A percentile compares a stretch with the other conserved stretches of the same genome.
phyloP scores from a whole-genome alignment of 139 green algal genomes.

The Picochlorum sp. region DNA sequence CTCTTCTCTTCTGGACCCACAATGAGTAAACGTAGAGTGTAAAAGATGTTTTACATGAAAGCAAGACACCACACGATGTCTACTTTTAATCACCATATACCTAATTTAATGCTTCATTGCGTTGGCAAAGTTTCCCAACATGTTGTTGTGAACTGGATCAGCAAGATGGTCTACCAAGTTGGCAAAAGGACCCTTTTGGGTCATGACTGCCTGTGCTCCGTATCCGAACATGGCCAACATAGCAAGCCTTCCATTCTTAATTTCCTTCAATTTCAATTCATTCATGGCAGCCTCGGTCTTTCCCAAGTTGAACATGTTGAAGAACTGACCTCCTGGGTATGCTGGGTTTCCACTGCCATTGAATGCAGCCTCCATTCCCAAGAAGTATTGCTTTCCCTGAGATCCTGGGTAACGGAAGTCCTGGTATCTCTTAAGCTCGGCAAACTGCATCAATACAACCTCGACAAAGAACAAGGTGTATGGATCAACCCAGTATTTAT shows the following conservation, averaged over 20 bases:
- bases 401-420: slow-evolving; percentile 83
- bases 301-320: slow-evolving; percentile 92
- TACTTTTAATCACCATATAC: too few relatives aligned
- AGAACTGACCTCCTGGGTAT: slow-evolving; percentile 91
- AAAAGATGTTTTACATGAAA: too few relatives aligned
- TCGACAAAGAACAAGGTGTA: slow-evolving; percentile 93
- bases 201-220: slow-evolving; percentile 71
- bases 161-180: slow-evolving; percentile 87
- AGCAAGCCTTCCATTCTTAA: slow-evolving; percentile 91
- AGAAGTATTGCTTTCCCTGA: slow-evolving; percentile 90
- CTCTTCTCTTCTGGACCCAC: too few relatives aligned
- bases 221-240: slow-evolving; percentile 75
- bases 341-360: slow-evolving; percentile 76
- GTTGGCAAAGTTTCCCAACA: slow-evolving; percentile 80
- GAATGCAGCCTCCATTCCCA: slow-evolving; percentile 82
- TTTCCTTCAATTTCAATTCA: slow-evolving; percentile 78
- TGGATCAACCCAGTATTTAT: slow-evolving; percentile 84
- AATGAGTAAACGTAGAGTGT: too few relatives aligned
- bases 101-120: slow-evolving; percentile 1
- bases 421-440: slow-evolving; percentile 81
- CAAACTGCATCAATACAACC: slow-evolving; percentile 90
- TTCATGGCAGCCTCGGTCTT: slow-evolving; percentile 68
- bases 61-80: too few relatives aligned
- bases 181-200: slow-evolving; percentile 72
- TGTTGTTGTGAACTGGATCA: slow-evolving; percentile 81